Evolutionary conservation across 1,284 basidiomycete genomes (phyloP), one percentile per base, ranked within the genome.

Genomic region (Ganoderma lucidum): DNA sequence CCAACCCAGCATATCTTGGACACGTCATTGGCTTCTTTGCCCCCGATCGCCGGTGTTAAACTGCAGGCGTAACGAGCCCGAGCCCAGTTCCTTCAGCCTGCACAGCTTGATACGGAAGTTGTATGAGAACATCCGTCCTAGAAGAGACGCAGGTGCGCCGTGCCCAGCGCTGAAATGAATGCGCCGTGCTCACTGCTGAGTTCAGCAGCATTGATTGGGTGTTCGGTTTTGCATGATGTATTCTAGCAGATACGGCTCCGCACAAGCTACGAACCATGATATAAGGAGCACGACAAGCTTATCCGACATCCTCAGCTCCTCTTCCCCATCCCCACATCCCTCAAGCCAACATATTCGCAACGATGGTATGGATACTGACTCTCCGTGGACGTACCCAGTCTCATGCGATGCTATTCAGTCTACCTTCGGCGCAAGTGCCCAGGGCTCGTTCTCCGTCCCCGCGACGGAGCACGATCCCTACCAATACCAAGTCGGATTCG

Each of bases 401-500:
- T 63, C 10, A 66, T 30, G 12, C 63, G 41, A 28, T 37, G 4
- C 30, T 30, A 0, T n/a, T 39, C 35, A 71, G 70, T 60, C 63
- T 30, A 72, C 71, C n/a, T 71, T 69, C 10, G 71, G 71, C 10
- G 69, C 73, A 6, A 74, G 71, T 35, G 71, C 73, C 8, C 67
- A 68, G 55, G 42, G 56, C 51, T 30, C 84, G 0, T 87, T 84
- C 71, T 68, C 81, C 9, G 85, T 84, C 0, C 73, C 74, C 28
- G 75, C 84, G 5, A 75, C 79, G 3, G 79, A 83, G 64, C 80
- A 83, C 66, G 88, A 90, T 72, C 88, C 88, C 0, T 90, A 90
- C 78, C 77, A 72, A 30, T 89, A 90, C 72, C 88, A 89, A 74
- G 83, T 86, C 17, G 85, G 86, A 2, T 87, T 88, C 66, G 86